Evolutionary conservation across 768 basidiomycete species (phyloP).

Genomic region (Tylopilus rubrobrunneus): DNA sequence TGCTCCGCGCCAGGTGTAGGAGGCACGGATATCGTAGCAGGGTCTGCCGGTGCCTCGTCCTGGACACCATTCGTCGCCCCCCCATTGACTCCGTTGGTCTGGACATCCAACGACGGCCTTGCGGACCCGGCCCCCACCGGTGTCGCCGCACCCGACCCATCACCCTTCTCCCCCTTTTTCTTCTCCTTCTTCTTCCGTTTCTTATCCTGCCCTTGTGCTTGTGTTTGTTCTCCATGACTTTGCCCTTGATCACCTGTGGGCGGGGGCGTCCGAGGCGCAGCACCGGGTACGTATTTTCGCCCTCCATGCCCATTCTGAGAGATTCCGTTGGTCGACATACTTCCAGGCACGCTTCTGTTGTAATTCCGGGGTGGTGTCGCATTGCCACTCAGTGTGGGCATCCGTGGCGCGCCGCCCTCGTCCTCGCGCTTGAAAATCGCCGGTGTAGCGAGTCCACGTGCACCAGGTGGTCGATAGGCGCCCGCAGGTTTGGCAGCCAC

Average conservation of each 20-base stretch:
- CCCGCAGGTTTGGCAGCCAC: slow-evolving; percentile 66
- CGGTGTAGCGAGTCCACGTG: slow-evolving; percentile 84
- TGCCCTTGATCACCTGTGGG: slow-evolving; percentile 35
- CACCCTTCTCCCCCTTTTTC: slow-evolving; percentile 40
- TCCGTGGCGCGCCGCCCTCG: slow-evolving; percentile 65
- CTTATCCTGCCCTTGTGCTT: slow-evolving; percentile 30
- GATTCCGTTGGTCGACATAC: slow-evolving; percentile 35
- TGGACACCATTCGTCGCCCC: slow-evolving; percentile 15
- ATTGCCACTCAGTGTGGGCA: slow-evolving; percentile 47
- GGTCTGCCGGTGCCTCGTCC: slow-evolving; percentile 4
- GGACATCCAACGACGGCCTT: slow-evolving; percentile 37
- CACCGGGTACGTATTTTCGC: slow-evolving; percentile 64
- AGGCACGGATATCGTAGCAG: slow-evolving; percentile 34
- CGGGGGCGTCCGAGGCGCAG: slow-evolving; percentile 49
- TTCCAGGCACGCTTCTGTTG: slow-evolving; percentile 52
- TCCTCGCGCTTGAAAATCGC: slow-evolving; percentile 90
- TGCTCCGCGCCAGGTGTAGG: slow-evolving; percentile 54
- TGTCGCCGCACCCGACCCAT: slow-evolving; percentile 28
- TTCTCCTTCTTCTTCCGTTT: slow-evolving; percentile 55
- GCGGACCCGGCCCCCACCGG: slow-evolving; percentile 24
- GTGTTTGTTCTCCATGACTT: slow-evolving; percentile 9
- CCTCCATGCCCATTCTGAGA: slow-evolving; percentile 31
- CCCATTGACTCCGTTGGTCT: slow-evolving; percentile 24
- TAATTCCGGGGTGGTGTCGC: slow-evolving; percentile 63
- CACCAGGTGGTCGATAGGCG: slow-evolving; percentile 92